These are phyloP conservation scores for Hypoxylon fragiforme DNA, from an alignment of 495 filamentous ascomycete genomes.

Conservation along the genomic window DNA sequence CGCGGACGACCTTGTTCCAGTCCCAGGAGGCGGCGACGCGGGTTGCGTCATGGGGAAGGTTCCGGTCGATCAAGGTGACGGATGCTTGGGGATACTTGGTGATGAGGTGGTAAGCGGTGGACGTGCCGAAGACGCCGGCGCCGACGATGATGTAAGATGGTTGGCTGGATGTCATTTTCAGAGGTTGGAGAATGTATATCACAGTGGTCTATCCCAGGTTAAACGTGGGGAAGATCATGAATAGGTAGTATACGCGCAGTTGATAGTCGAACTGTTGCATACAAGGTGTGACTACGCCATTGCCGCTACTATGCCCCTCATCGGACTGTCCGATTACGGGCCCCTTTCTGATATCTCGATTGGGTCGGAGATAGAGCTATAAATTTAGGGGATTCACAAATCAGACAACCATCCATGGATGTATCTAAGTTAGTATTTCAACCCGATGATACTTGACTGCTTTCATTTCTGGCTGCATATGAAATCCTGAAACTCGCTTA, in stretches of 20 bases:
- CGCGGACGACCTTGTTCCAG: constrained; percentile 69
- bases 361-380: not conserved
- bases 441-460: too few species aligned
- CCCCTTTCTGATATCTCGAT: constrained; percentile 17
- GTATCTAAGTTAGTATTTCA: too few species aligned
- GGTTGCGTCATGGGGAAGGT: constrained; percentile 45
- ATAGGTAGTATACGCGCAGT: too few species aligned
- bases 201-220: too few species aligned
- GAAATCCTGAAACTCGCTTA: too few species aligned
- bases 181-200: too few species aligned
- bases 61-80: constrained; percentile 62
- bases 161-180: constrained; percentile 22
- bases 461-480: too few species aligned
- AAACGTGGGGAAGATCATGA: too few species aligned
- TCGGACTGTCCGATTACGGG: constrained; percentile 7
- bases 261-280: too few species aligned
- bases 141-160: constrained; percentile 63
- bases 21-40: constrained; percentile 64
- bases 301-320: constrained; percentile 18
- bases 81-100: constrained; percentile 51
- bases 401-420: too few species aligned
- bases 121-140: constrained; percentile 67
- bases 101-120: constrained; percentile 64
- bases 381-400: not conserved
- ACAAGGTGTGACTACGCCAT: constrained; percentile 6